Percentiles rank a stretch among this genome's conserved stretches.
These are phyloP conservation scores for Acer saccharum DNA, from an alignment of 345 rosid genomes.

Conservation along the genomic window DNA sequence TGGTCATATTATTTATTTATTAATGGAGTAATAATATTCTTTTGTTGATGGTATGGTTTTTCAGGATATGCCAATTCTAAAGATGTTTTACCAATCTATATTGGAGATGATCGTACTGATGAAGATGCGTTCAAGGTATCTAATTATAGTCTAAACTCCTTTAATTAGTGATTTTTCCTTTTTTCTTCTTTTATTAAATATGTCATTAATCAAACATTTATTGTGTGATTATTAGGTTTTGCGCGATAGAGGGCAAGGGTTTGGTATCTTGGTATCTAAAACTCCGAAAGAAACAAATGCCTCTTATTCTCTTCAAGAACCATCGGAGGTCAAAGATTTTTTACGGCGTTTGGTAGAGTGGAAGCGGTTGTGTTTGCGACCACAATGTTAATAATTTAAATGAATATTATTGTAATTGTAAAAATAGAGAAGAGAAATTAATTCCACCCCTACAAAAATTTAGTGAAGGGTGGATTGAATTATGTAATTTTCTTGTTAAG, in stretches of 20 bases:
- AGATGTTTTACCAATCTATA: conserved; percentile 78
- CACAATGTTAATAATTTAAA: conserved; percentile 7
- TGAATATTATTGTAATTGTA: background rate
- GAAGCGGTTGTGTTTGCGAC: conserved; percentile 38
- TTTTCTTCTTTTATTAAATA: background rate
- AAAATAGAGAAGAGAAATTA: conserved; percentile 2
- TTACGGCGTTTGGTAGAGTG: conserved; percentile 70
- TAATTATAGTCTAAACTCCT: background rate
- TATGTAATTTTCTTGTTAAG: conserved; percentile 28
- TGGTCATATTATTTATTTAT: background rate
- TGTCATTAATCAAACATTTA: background rate
- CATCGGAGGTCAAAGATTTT: conserved; percentile 83
- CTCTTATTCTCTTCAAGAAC: conserved; percentile 81
- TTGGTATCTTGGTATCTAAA: conserved; percentile 91
- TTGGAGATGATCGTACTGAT: conserved; percentile 95
- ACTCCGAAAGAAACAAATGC: conserved; percentile 86
- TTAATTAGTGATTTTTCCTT: background rate
- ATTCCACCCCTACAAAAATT: conserved; percentile 2
- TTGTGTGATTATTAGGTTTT: conserved; percentile 48
- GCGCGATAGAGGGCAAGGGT: conserved; percentile 72
- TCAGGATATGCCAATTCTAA: conserved; percentile 64
- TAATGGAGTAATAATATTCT: background rate
- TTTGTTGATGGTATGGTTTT: background rate
- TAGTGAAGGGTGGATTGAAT: conserved; percentile 17
- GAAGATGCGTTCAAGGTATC: conserved; percentile 95